Conservation (phyloP, 2,329 filamentous ascomycete genomes). For the Paraphoma chrysanthemicola region DNA sequence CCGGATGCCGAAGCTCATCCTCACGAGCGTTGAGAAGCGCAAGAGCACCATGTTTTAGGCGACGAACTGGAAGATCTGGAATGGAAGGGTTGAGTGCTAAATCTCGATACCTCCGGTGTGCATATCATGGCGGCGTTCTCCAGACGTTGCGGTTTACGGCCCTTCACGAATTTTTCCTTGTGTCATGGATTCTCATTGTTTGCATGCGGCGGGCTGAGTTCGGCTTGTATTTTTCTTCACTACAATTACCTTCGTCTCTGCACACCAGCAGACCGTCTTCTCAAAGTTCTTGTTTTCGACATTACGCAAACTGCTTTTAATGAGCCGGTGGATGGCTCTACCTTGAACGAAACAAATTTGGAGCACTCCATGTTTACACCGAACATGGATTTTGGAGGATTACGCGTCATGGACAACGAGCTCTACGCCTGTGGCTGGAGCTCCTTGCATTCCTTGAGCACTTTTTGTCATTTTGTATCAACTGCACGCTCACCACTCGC, state of each 20-base stretch:
- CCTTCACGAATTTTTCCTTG: constrained; percentile 46
- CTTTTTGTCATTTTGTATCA: constrained; percentile 22
- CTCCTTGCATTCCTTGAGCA: constrained; percentile 44
- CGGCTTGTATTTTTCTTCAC: constrained; percentile 28
- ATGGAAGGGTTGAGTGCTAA: constrained; percentile 7
- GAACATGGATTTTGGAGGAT: constrained; percentile 16
- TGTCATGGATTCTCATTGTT: constrained; percentile 22
- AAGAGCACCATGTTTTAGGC: constrained; percentile 71
- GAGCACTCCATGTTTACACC: constrained; percentile 10
- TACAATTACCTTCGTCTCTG: constrained; percentile 43
- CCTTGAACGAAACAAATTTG: constrained; percentile 10
- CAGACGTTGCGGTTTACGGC: constrained; percentile 41
- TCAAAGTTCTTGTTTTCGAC: constrained; percentile 31
- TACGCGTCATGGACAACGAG: constrained; percentile 36
- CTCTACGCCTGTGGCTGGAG: constrained; percentile 44
- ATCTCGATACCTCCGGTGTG: constrained; percentile 34
- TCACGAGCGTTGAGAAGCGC: constrained; percentile 89
- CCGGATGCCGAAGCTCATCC: constrained; percentile 83
- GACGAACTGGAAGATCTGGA: constrained; percentile 18
- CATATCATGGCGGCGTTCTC: constrained; percentile 42
- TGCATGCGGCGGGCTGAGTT: constrained; percentile 29
- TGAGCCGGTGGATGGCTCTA: constrained; percentile 40
- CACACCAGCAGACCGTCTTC: constrained; percentile 33
- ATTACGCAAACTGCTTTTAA: constrained; percentile 44
- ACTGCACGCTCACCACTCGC: constrained; percentile 14